A percentile compares a stretch with the other conserved stretches of the same genome.
phyloP scores from a whole-genome alignment of 352 stramenopile species.

The Pythium biforme region DNA sequence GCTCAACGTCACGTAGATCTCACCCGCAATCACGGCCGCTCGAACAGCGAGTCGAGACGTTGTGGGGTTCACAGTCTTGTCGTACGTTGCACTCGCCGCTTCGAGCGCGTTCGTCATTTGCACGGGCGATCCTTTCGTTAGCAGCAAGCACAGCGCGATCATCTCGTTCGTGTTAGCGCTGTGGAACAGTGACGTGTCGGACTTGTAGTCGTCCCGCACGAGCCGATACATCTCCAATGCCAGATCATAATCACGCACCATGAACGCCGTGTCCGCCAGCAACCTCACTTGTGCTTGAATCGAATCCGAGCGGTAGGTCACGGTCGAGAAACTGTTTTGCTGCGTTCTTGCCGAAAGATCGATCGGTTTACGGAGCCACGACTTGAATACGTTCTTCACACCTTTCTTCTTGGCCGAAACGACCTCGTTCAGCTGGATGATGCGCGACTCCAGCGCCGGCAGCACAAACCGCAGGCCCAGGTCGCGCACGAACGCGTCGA shows the following conservation, averaged over 20 bases:
- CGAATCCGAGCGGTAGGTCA: slow-evolving; percentile 77
- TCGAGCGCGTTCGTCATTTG: slow-evolving; percentile 87
- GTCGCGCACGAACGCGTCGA: slow-evolving; percentile 73
- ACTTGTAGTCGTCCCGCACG: slow-evolving; percentile 90
- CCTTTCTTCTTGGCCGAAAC: slow-evolving; percentile 90
- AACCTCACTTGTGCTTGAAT: slow-evolving; percentile 90
- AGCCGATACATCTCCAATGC: slow-evolving; percentile 90
- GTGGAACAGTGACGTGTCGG: slow-evolving; percentile 84
- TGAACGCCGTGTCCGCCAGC: slow-evolving; percentile 88
- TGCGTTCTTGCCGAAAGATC: slow-evolving; percentile 45
- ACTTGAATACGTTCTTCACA: slow-evolving; percentile 92
- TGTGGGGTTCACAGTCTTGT: slow-evolving; percentile 45
- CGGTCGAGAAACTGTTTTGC: slow-evolving; percentile 13
- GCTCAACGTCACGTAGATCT: slow-evolving; percentile 77
- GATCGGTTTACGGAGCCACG: slow-evolving; percentile 88
- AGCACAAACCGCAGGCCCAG: slow-evolving; percentile 80
- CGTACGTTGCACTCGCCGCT: slow-evolving; percentile 58
- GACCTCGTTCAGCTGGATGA: slow-evolving; percentile 85
- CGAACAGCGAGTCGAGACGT: slow-evolving; percentile 63
- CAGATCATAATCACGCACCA: slow-evolving; percentile 88
- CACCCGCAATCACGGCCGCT: slow-evolving; percentile 67
- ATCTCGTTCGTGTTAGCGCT: slow-evolving; percentile 86
- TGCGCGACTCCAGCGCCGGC: slow-evolving; percentile 74
- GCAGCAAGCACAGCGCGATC: slow-evolving; percentile 81
- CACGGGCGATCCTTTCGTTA: slow-evolving; percentile 75